Conservation (phyloP, 345 rosid genomes). For the Carallia pectinifolia region DNA sequence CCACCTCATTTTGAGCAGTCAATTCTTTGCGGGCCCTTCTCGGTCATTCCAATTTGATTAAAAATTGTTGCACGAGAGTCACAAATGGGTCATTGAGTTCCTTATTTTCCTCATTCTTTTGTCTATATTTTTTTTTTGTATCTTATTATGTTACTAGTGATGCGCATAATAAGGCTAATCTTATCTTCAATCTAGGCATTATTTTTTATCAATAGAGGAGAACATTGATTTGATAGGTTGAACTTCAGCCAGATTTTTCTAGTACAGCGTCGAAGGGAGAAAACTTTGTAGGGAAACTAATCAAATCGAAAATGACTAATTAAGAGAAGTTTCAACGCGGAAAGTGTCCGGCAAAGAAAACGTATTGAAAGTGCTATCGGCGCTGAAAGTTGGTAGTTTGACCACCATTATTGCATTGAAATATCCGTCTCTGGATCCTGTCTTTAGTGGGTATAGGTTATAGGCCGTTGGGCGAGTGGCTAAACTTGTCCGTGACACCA, state of each 20-base stretch:
- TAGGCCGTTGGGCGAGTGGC: not conserved
- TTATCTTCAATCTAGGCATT: not conserved
- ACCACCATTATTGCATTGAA: constrained; percentile 1
- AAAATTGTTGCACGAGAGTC: constrained; percentile 25
- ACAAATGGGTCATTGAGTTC: not conserved
- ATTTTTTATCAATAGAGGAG: no score
- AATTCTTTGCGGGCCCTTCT: constrained; percentile 11
- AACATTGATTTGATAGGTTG: no score
- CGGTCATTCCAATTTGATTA: not conserved
- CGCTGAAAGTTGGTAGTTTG: not conserved
- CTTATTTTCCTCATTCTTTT: no score
- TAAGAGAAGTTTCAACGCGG: no score
- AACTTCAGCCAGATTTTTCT: no score
- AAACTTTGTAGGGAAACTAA: no score
- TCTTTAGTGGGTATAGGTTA: not conserved
- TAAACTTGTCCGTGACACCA: not conserved
- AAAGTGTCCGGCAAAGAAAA: not conserved
- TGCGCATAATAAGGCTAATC: not conserved
- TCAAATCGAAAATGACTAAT: no score
- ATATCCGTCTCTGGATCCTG: not conserved
- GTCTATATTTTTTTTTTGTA: not conserved
- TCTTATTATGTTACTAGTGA: not conserved
- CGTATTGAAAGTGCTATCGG: no score
- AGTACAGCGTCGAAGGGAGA: no score
- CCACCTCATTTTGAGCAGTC: constrained; percentile 10